Percentiles rank a stretch among this genome's conserved stretches.
phyloP scores from a whole-genome alignment of 2,329 filamentous ascomycete species.

The Aspergillus versicolor region DNA sequence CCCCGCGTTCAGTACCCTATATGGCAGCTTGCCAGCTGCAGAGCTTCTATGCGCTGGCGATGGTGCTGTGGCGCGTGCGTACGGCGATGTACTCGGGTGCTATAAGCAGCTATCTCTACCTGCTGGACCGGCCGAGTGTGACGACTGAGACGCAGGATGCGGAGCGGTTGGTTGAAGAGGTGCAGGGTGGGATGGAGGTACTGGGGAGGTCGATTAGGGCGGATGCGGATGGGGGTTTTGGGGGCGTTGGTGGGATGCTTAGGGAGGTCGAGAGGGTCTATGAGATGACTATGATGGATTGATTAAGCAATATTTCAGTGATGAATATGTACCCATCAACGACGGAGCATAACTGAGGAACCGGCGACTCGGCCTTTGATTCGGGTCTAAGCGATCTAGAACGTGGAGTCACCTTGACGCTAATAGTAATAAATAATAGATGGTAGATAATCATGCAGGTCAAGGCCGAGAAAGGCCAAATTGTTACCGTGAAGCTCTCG shows the following conservation, averaged over 20 bases:
- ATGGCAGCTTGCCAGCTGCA: slow-evolving; percentile 26
- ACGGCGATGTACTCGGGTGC: slow-evolving; percentile 14
- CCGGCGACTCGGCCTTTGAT: no score
- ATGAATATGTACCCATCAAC: no score
- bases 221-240: slow-evolving; percentile 19
- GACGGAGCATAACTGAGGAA: no score
- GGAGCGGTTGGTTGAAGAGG: slow-evolving; percentile 23
- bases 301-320: no score
- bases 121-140: slow-evolving; percentile 20
- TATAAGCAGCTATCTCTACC: not conserved
- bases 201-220: slow-evolving; percentile 18
- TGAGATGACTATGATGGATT: not conserved
- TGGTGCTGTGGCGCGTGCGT: slow-evolving; percentile 23
- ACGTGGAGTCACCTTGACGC: no score
- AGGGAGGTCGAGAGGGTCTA: slow-evolving; percentile 25
- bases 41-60: slow-evolving; percentile 22
- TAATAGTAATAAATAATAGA: no score
- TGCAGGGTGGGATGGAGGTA: slow-evolving; percentile 20
- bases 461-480: no score
- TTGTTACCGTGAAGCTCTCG: no score
- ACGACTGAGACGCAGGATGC: slow-evolving; percentile 23
- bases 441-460: no score
- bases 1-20: slow-evolving; percentile 22
- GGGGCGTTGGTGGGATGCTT: slow-evolving; percentile 23
- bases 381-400: no score